Evolutionary conservation across 139 green algal species (phyloP).

Genomic region (Auxenochlorella pyrenoidosa): DNA sequence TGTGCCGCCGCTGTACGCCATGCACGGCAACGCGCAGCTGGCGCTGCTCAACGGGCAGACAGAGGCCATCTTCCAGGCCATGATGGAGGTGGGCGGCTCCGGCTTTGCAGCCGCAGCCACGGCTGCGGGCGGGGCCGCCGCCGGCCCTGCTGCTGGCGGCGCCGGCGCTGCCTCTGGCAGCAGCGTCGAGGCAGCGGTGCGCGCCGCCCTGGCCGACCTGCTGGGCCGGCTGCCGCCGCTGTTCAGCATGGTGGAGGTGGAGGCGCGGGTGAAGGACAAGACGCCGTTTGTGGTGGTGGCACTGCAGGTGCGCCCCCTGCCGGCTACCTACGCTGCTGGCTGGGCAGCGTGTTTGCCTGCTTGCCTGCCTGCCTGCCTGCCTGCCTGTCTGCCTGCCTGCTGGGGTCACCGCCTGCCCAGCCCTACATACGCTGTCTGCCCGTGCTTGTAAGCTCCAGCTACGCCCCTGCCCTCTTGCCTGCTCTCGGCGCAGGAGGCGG

Average conservation of each 20-base stretch:
- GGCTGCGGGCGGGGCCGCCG: slow-evolving; percentile 39
- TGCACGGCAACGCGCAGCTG: slow-evolving; percentile 95
- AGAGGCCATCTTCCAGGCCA: slow-evolving; percentile 66
- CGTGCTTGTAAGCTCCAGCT: no score
- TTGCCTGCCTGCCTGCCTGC: not conserved
- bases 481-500: slow-evolving; percentile 24
- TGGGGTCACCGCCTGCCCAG: no score
- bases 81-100: slow-evolving; percentile 50
- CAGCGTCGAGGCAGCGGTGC: slow-evolving; percentile 53
- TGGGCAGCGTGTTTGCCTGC: not conserved
- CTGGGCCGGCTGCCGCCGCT: slow-evolving; percentile 80
- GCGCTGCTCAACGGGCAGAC: slow-evolving; percentile 89
- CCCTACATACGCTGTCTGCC: no score
- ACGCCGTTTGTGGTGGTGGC: slow-evolving; percentile 92
- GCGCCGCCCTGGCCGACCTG: slow-evolving; percentile 85
- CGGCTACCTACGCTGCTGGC: no score
- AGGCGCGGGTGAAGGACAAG: slow-evolving; percentile 75
- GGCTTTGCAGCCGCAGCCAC: not conserved
- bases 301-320: slow-evolving; percentile 72
- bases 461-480: not conserved
- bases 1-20: slow-evolving; percentile 81
- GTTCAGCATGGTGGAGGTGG: slow-evolving; percentile 89
- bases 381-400: not conserved
- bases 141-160: slow-evolving; percentile 54
- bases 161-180: slow-evolving; percentile 81